A percentile compares a stretch with the other conserved stretches of the same genome.
These are phyloP conservation scores for Datura wrightii DNA, from an alignment of 257 asterid species.

Conservation along the genomic window DNA sequence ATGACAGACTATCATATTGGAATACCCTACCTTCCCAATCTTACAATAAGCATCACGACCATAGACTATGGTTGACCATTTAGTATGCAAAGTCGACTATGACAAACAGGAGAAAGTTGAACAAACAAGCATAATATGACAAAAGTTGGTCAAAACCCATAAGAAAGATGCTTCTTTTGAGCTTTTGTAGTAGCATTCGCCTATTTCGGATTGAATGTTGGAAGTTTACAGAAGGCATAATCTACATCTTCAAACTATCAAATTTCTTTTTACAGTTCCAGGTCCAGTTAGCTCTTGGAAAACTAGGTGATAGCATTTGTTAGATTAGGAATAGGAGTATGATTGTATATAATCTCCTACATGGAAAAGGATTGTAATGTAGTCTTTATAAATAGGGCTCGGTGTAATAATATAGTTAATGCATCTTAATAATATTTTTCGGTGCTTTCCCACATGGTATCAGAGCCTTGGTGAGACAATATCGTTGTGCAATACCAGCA, in stretches of 20 bases:
- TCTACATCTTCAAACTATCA: constrained; percentile 80
- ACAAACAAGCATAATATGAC: neutral
- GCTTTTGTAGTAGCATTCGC: constrained; percentile 58
- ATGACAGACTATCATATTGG: neutral
- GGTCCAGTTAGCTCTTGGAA: constrained; percentile 55
- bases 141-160: constrained; percentile 28
- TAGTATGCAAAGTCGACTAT: neutral
- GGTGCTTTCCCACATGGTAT: too few species aligned
- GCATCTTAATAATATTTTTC: too few species aligned
- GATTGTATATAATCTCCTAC: too few species aligned
- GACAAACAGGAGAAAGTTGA: constrained; percentile 22
- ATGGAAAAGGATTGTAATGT: too few species aligned
- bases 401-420: too few species aligned
- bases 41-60: constrained; percentile 7
- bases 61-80: neutral
- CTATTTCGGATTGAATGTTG: constrained; percentile 59
- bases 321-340: neutral
- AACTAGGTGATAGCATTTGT: constrained; percentile 63
- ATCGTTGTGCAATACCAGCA: too few species aligned
- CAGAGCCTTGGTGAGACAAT: too few species aligned
- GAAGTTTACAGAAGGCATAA: constrained; percentile 81
- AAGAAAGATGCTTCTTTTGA: constrained; percentile 65
- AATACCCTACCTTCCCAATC: neutral
- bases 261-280: constrained; percentile 55
- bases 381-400: too few species aligned